Evolutionary conservation across 345 rosid species (phyloP).

Genomic region (Boechera stricta): DNA sequence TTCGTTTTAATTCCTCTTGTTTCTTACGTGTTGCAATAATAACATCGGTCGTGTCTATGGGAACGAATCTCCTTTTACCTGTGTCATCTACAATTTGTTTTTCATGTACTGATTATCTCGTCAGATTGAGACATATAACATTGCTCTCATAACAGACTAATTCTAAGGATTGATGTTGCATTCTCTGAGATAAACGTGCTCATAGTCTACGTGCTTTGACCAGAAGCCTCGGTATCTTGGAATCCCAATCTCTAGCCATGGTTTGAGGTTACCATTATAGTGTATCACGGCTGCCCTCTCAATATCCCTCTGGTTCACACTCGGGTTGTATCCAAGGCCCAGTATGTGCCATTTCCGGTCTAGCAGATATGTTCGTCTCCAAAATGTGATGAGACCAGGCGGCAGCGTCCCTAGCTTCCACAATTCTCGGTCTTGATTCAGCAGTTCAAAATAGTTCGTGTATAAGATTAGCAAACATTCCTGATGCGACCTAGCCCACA

Average conservation of each 20-base stretch:
- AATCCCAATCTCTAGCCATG: conserved; percentile 86
- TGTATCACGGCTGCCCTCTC: conserved; percentile 79
- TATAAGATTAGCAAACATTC: too few species aligned
- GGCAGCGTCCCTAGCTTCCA: too few species aligned
- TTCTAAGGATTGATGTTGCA: conserved; percentile 77
- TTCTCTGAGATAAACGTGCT: conserved; percentile 59
- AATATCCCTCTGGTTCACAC: conserved; percentile 68
- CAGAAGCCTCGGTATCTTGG: conserved; percentile 62
- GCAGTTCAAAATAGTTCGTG: too few species aligned
- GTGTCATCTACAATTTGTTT: conserved; percentile 39
- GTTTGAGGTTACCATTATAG: conserved; percentile 85
- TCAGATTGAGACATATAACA: conserved; percentile 25
- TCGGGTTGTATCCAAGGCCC: conserved; percentile 89
- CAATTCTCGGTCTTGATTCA: too few species aligned
- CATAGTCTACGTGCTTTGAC: conserved; percentile 68
- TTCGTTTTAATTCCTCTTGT: too few species aligned
- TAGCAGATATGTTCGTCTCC: conserved; percentile 54
- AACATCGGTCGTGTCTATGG: conserved; percentile 1
- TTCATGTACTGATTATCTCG: conserved; percentile 28
- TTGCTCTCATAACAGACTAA: conserved; percentile 27
- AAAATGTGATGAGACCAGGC: too few species aligned
- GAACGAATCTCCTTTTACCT: conserved; percentile 1
- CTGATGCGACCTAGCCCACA: too few species aligned
- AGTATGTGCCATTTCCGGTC: conserved; percentile 75
- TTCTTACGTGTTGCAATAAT: not conserved